These are phyloP conservation scores for Didymosphaeria variabile DNA, from an alignment of 2,329 filamentous ascomycete genomes.

Conservation along the genomic window DNA sequence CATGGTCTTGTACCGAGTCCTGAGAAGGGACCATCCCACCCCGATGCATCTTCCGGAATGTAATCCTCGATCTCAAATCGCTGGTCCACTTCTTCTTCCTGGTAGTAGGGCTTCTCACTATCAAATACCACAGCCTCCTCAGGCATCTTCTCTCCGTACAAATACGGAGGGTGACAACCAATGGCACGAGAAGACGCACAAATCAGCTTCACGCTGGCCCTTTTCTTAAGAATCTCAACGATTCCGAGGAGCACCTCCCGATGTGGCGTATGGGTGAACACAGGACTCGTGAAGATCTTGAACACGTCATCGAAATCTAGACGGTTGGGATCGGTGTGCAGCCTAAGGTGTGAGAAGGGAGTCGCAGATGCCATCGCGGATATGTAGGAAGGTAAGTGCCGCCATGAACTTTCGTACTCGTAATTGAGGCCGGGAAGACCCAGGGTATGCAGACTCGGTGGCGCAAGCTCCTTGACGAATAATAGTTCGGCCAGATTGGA, in stretches of 20 bases:
- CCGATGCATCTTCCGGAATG: not conserved
- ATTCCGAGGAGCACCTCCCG: not conserved
- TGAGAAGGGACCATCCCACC: not conserved
- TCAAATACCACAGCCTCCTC: constrained; percentile 1
- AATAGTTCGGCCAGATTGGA: too few species aligned
- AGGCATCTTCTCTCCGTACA: constrained; percentile 3
- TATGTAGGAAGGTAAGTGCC: not conserved
- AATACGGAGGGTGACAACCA: not conserved
- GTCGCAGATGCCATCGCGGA: constrained; percentile 8
- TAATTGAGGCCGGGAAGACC: not conserved
- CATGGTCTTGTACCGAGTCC: not conserved
- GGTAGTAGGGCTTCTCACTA: not conserved
- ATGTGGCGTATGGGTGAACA: not conserved
- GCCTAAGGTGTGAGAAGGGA: not conserved
- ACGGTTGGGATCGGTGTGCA: not conserved
- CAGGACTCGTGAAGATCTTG: not conserved
- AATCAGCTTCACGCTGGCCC: not conserved
- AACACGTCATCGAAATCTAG: not conserved
- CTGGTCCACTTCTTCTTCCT: not conserved
- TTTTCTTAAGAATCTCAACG: not conserved
- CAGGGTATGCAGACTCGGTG: not conserved
- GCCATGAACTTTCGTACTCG: not conserved
- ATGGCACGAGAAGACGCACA: not conserved
- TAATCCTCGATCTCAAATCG: not conserved
- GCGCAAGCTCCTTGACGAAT: not conserved